Conservation (phyloP, 2,329 filamentous ascomycete species). For the Hawksworthiomyces lignivorus region DNA sequence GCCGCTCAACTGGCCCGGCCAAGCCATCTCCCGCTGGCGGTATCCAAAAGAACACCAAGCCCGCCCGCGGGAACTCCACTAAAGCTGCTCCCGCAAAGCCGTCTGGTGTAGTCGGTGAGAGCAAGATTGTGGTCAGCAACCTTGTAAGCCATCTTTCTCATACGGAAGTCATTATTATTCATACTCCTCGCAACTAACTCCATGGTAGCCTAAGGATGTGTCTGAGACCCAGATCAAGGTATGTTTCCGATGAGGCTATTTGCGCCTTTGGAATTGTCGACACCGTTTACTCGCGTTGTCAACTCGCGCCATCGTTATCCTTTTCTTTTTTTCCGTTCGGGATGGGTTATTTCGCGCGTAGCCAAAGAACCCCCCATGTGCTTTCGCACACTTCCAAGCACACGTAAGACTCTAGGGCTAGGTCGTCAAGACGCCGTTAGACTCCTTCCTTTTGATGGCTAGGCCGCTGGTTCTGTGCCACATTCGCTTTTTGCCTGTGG, state of each 20-base stretch:
- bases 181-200: too few relatives aligned
- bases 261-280: constrained; percentile 64
- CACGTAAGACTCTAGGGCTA: too few relatives aligned
- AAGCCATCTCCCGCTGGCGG: constrained; percentile 71
- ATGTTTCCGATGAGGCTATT: constrained; percentile 86
- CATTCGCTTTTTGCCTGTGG: constrained; percentile 15
- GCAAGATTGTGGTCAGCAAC: constrained; percentile 98
- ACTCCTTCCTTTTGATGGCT: constrained; percentile 20
- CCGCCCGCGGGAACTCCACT: constrained; percentile 48
- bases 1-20: constrained; percentile 46
- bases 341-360: constrained; percentile 3
- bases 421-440: too few relatives aligned
- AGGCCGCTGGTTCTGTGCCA: constrained; percentile 18
- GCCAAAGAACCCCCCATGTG: too few relatives aligned
- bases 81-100: constrained; percentile 60
- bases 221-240: constrained; percentile 98
- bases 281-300: constrained; percentile 25
- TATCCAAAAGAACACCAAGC: constrained; percentile 68
- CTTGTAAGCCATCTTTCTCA: constrained; percentile 68
- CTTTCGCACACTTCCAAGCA: background rate
- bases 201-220: constrained; percentile 79
- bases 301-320: constrained; percentile 17
- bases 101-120: constrained; percentile 58
- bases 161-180: too few relatives aligned
- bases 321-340: constrained; percentile 13